phyloP scores from a whole-genome alignment of 768 basidiomycete genomes.

The Daedaleopsis sinensis region DNA sequence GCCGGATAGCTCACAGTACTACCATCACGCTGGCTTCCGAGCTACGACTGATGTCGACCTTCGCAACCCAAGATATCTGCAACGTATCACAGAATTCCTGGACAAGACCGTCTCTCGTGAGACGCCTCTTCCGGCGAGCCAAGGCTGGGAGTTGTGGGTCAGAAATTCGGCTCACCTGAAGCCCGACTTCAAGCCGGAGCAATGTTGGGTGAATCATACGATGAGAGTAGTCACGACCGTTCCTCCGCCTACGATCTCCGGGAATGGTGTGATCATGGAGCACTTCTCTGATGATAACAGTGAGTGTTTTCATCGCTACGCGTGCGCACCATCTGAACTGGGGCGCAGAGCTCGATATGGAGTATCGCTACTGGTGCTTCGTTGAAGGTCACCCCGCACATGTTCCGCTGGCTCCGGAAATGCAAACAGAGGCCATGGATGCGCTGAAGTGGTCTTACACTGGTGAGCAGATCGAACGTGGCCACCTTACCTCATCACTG shows the following conservation, averaged over 20 bases:
- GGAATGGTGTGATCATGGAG: slow-evolving; percentile 25
- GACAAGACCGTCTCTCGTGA: slow-evolving; percentile 34
- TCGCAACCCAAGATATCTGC: slow-evolving; percentile 52
- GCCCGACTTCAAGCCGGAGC: slow-evolving; percentile 41
- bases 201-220: slow-evolving; percentile 71
- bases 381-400: slow-evolving; percentile 82
- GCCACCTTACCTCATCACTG: not conserved
- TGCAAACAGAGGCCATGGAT: slow-evolving; percentile 71
- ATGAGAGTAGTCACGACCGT: slow-evolving; percentile 54
- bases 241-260: slow-evolving; percentile 35
- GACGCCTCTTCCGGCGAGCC: slow-evolving; percentile 35
- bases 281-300: slow-evolving; percentile 41
- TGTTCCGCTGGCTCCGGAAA: slow-evolving; percentile 53
- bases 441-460: slow-evolving; percentile 82
- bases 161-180: slow-evolving; percentile 40
- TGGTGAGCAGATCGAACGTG: slow-evolving; percentile 38
- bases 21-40: slow-evolving; percentile 60
- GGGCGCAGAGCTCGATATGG: slow-evolving; percentile 66
- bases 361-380: slow-evolving; percentile 83
- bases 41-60: slow-evolving; percentile 76
- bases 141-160: slow-evolving; percentile 67
- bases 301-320: slow-evolving; percentile 29
- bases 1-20: slow-evolving; percentile 76
- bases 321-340: not conserved
- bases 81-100: slow-evolving; percentile 51